Percentiles rank a stretch among this genome's conserved stretches.
Evolutionary conservation across 495 filamentous ascomycete species (phyloP).

Genomic region (Trypethelium eluteriae): DNA sequence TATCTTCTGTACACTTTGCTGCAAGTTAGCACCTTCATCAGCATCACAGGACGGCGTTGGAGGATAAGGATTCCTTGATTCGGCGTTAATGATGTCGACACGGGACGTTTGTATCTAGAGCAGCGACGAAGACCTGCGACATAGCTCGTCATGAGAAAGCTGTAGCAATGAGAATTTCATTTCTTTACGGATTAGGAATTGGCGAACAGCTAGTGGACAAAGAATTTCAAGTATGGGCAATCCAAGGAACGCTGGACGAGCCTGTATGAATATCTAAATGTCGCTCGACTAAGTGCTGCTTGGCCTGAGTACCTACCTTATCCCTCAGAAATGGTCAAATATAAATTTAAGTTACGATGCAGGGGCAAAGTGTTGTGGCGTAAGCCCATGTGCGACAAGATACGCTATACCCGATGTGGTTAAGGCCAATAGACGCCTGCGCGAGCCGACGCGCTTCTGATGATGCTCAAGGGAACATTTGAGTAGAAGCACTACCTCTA

Average conservation of each 20-base stretch:
- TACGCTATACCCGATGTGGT: background rate
- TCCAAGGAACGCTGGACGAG: background rate
- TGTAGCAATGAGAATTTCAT: background rate
- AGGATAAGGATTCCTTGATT: background rate
- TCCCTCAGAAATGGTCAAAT: too few relatives aligned
- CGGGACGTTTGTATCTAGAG: background rate
- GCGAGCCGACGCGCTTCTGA: background rate
- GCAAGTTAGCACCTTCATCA: background rate
- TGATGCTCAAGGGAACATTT: constrained; percentile 3
- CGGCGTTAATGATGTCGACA: constrained; percentile 1
- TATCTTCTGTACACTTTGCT: constrained; percentile 4
- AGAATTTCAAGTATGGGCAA: background rate
- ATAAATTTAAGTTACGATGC: background rate
- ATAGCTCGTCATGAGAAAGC: background rate
- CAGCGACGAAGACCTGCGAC: background rate
- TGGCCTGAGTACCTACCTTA: too few relatives aligned
- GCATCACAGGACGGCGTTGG: background rate
- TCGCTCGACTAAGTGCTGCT: too few relatives aligned
- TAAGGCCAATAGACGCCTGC: background rate
- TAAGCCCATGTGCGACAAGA: background rate
- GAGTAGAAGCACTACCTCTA: background rate
- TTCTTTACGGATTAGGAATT: background rate
- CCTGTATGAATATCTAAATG: too few relatives aligned
- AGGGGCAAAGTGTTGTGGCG: background rate
- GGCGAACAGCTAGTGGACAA: too few relatives aligned